Evolutionary conservation across 2,329 filamentous ascomycete species (phyloP).

Genomic region (Seiridium unicorne): DNA sequence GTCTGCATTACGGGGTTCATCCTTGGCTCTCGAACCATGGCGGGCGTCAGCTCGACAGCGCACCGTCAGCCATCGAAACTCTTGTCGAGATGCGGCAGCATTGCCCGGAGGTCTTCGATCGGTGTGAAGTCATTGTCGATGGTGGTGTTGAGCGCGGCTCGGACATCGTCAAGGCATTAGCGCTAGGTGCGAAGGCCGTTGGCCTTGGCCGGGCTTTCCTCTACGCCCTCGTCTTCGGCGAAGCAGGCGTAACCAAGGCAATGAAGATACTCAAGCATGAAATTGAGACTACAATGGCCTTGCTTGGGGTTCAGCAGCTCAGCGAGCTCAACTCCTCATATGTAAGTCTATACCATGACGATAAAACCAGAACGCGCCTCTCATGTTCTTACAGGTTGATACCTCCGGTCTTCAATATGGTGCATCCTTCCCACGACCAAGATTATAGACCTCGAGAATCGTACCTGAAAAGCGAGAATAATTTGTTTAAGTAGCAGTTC

Average conservation of each 20-base stretch:
- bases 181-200: slow-evolving; percentile 35
- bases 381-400: too few relatives aligned
- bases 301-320: not conserved
- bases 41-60: slow-evolving; percentile 71
- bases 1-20: slow-evolving; percentile 61
- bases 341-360: not conserved
- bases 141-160: slow-evolving; percentile 35
- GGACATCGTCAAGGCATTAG: slow-evolving; percentile 36
- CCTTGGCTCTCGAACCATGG: slow-evolving; percentile 82
- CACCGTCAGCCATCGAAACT: slow-evolving; percentile 28
- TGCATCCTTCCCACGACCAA: too few relatives aligned
- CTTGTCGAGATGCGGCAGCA: slow-evolving; percentile 30
- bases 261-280: not conserved
- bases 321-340: not conserved
- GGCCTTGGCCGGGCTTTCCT: slow-evolving; percentile 45
- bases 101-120: slow-evolving; percentile 31
- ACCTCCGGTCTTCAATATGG: too few relatives aligned
- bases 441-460: too few relatives aligned
- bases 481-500: too few relatives aligned
- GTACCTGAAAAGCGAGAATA: too few relatives aligned
- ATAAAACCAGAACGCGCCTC: too few relatives aligned
- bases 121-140: slow-evolving; percentile 30
- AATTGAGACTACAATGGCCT: not conserved
- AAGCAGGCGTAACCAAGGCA: not conserved
- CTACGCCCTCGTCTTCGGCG: slow-evolving; percentile 30